phyloP scores from a whole-genome alignment of 352 stramenopile genomes.

The Blastocystis sp. region DNA sequence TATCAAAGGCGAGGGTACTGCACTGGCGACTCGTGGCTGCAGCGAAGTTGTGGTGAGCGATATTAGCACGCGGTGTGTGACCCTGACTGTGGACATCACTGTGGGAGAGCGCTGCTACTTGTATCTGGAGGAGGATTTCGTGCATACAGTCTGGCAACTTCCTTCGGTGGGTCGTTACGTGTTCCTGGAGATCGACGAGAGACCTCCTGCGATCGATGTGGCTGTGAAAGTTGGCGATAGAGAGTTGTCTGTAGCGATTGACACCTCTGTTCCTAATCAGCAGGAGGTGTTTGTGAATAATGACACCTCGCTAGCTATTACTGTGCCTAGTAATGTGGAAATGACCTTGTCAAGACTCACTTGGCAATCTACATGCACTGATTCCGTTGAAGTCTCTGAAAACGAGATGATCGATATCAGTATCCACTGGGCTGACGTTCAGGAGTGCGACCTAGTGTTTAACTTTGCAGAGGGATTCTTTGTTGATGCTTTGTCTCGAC shows the following conservation, averaged over 20 bases:
- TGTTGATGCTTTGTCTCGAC: background rate
- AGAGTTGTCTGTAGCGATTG: background rate
- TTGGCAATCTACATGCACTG: background rate
- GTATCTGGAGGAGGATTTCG: constrained; percentile 51
- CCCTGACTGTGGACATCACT: background rate
- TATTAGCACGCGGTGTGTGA: background rate
- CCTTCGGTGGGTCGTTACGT: background rate
- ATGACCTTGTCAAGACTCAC: background rate
- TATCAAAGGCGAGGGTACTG: background rate
- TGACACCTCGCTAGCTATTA: background rate
- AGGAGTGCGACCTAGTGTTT: background rate
- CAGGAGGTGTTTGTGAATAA: background rate
- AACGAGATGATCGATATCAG: background rate
- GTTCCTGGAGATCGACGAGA: constrained; percentile 28
- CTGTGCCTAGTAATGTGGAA: background rate
- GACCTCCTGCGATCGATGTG: background rate
- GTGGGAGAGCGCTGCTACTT: constrained; percentile 18
- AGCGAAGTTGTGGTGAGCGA: background rate
- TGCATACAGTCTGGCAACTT: constrained; percentile 14
- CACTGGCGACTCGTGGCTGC: background rate
- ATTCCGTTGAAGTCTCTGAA: background rate
- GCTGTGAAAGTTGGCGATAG: background rate
- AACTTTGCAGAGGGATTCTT: background rate
- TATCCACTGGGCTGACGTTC: background rate
- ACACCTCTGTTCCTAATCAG: background rate